Base-by-base conservation (phyloP, 2,329 filamentous ascomycete genomes). In the Botrytis tulipae region DNA sequence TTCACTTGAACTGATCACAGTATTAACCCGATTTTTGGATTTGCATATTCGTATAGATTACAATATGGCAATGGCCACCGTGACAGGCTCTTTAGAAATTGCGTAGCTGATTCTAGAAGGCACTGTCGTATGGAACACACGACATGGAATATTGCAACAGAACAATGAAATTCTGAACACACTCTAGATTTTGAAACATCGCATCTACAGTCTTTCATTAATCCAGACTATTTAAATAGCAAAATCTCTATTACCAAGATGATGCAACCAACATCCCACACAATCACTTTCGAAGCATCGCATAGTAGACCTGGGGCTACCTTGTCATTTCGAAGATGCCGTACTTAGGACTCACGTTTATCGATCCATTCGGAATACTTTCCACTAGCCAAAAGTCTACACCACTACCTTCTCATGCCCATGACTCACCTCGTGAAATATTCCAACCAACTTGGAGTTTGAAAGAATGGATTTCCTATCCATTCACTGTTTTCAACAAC, bases 21-120 rank as follows among this genome's bases (percentile, higher is more conserved):
- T 16, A 54, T 29, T 54, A 14, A 54, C 51, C 8, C 3, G 51
- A 29, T 6, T 54, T 18, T 9, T 29, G 51, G 2, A 9, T 29
- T 54, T 54, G n/a, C 5, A 54, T 3, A 8, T 18, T 7, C n/a
- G 3, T 54, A 54, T 7, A 54, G 14, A 10, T 29, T 29, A 3
- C 14, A 57, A 57, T 29, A 32, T 29, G 0, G 0, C 4, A 18
- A 32, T 29, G 0, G 0, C 4, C 51, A 57, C 18, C 14, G 1
- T 32, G 18, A 37, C 29, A 60, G 8, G 18, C 4, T n/a, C 7
- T 9, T 20, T 2, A 67, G 16, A 4, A 16, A 3, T 1, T 37
- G 32, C 14, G 6, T 18, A 14, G 22, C 29, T 16, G 6, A n/a
- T 35, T 37, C 46, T 51, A 54, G 63, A 54, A 40, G 14, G 10